A percentile compares a stretch with the other conserved stretches of the same genome.
phyloP scores from a whole-genome alignment of 2,329 filamentous ascomycete species.

The Colletotrichum nymphaeae region DNA sequence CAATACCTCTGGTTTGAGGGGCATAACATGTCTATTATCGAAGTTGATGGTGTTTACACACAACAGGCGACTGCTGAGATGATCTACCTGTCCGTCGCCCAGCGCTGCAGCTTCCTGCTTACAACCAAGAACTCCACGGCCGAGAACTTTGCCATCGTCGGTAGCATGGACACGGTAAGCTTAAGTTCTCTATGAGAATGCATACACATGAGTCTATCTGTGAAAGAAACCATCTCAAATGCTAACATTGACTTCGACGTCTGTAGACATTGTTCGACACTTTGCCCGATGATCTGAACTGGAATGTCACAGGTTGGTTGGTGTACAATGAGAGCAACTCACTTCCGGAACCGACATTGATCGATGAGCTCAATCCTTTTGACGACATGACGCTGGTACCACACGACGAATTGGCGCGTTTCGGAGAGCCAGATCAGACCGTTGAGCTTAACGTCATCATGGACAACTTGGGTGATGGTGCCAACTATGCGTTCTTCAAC shows the following conservation, averaged over 20 bases:
- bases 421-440: slow-evolving; percentile 70
- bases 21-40: neutral
- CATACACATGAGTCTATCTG: neutral
- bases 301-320: slow-evolving; percentile 76
- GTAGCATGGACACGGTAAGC: too few relatives aligned
- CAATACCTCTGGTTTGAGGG: neutral
- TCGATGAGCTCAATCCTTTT: slow-evolving; percentile 74
- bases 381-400: slow-evolving; percentile 82
- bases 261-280: slow-evolving; percentile 71
- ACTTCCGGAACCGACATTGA: slow-evolving; percentile 60
- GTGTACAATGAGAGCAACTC: slow-evolving; percentile 62
- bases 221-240: slow-evolving; percentile 39
- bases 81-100: slow-evolving; percentile 75
- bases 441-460: slow-evolving; percentile 73
- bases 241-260: neutral
- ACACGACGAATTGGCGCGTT: slow-evolving; percentile 70
- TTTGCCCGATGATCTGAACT: slow-evolving; percentile 75
- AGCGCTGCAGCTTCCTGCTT: slow-evolving; percentile 71
- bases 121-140: slow-evolving; percentile 71
- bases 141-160: slow-evolving; percentile 71
- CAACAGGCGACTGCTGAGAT: slow-evolving; percentile 43
- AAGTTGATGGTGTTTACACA: neutral
- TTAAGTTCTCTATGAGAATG: slow-evolving; percentile 63
- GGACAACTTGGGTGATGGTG: slow-evolving; percentile 72
- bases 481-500: slow-evolving; percentile 76